These are phyloP conservation scores for Termitomyces sp. DNA, from an alignment of 1,284 basidiomycete species.

Conservation along the genomic window DNA sequence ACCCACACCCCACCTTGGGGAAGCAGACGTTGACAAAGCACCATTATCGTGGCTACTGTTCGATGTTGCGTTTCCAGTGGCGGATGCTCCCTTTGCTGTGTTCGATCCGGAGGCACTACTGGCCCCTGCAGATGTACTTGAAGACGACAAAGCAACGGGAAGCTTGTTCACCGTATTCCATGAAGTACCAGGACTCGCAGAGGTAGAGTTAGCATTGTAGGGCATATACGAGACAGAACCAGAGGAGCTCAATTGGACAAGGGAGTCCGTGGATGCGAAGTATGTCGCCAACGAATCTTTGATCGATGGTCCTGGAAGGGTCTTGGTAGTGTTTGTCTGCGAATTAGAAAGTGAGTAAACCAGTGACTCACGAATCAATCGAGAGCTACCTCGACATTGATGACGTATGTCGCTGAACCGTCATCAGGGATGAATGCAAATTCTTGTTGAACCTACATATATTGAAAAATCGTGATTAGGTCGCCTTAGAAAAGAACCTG, in stretches of 20 bases:
- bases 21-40: slow-evolving; percentile 7
- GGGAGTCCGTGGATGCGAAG: slow-evolving; percentile 62
- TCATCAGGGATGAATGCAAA: slow-evolving; percentile 85
- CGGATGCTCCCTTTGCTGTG: slow-evolving; percentile 12
- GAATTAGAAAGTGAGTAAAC: not conserved
- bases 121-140: slow-evolving; percentile 1
- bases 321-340: slow-evolving; percentile 72
- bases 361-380: not conserved
- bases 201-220: slow-evolving; percentile 45
- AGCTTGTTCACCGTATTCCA: slow-evolving; percentile 20
- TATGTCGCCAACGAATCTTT: slow-evolving; percentile 69
- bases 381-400: slow-evolving; percentile 60
- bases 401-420: slow-evolving; percentile 71
- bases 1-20: slow-evolving; percentile 9
- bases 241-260: slow-evolving; percentile 72
- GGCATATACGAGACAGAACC: slow-evolving; percentile 69
- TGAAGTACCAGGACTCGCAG: slow-evolving; percentile 29
- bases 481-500: slow-evolving; percentile 4
- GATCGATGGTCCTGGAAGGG: slow-evolving; percentile 59
- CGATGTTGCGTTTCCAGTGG: slow-evolving; percentile 7
- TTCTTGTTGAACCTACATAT: slow-evolving; percentile 63
- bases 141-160: slow-evolving; percentile 13
- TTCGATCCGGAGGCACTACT: slow-evolving; percentile 3
- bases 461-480: not conserved
- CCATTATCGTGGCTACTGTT: slow-evolving; percentile 6